Percentiles rank a stretch among this genome's conserved stretches.
Evolutionary conservation across 2,329 filamentous ascomycete species (phyloP).

Genomic region (Camptophora hylomeconis): DNA sequence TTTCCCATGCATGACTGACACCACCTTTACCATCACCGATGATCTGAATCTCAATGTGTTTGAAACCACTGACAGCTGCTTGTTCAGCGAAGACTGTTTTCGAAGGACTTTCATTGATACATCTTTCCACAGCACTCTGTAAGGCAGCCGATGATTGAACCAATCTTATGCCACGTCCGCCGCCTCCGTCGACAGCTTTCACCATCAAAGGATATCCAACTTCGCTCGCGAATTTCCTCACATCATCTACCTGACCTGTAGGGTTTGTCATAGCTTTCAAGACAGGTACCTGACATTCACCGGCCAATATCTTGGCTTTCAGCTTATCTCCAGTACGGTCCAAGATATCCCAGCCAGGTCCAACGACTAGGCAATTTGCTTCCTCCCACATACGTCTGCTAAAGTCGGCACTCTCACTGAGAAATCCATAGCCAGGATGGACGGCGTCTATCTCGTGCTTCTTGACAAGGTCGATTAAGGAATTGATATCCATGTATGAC

Average conservation of each 20-base stretch:
- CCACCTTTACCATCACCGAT: conserved; percentile 41
- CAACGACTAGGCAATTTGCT: conserved; percentile 36
- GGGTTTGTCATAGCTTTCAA: conserved; percentile 34
- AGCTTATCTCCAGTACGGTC: conserved; percentile 44
- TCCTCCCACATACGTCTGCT: conserved; percentile 37
- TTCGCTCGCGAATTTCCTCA: conserved; percentile 44
- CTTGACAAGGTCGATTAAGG: conserved; percentile 34
- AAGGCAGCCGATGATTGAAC: conserved; percentile 33
- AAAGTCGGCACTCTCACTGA: conserved; percentile 43
- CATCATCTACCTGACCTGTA: conserved; percentile 29
- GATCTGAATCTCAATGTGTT: conserved; percentile 50
- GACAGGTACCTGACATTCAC: conserved; percentile 39
- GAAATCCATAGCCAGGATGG: conserved; percentile 51
- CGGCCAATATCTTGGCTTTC: conserved; percentile 38
- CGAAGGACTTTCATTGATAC: conserved; percentile 46
- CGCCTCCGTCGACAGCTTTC: conserved; percentile 53
- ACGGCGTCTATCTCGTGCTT: conserved; percentile 41
- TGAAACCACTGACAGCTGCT: conserved; percentile 48
- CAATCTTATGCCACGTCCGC: conserved; percentile 47
- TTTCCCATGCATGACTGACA: conserved; percentile 45
- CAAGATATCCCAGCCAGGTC: conserved; percentile 46
- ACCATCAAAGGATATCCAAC: conserved; percentile 46
- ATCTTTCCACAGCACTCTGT: conserved; percentile 34
- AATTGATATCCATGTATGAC: conserved; percentile 40
- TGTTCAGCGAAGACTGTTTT: conserved; percentile 46